phyloP scores from a whole-genome alignment of 192 early-diverging fungal genomes.

The Martensiomyces pterosporus region DNA sequence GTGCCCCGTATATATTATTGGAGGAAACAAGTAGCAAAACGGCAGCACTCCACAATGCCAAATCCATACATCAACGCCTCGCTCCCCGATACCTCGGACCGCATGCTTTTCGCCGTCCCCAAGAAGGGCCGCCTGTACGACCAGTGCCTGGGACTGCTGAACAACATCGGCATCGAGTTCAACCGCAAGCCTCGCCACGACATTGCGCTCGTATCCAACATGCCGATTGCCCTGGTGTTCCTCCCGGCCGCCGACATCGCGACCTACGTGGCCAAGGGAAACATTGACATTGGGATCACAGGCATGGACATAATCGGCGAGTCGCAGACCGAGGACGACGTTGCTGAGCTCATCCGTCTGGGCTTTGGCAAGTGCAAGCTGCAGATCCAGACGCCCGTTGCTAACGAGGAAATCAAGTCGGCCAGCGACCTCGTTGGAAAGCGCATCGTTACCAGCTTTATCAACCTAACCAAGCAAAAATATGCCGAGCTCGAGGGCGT shows the following conservation, averaged over 20 bases:
- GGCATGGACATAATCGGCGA: constrained; percentile 95
- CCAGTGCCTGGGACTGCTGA: constrained; percentile 74
- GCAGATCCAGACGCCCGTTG: constrained; percentile 84
- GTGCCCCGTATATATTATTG: too few relatives aligned
- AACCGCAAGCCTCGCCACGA: constrained; percentile 91
- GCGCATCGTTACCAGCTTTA: constrained; percentile 92
- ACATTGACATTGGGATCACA: constrained; percentile 95
- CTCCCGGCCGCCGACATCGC: constrained; percentile 94
- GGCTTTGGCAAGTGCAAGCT: constrained; percentile 95
- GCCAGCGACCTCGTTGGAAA: constrained; percentile 80
- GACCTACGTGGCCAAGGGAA: constrained; percentile 91
- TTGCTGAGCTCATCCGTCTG: constrained; percentile 63
- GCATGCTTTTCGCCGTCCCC: constrained; percentile 92
- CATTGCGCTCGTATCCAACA: constrained; percentile 92
- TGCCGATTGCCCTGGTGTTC: constrained; percentile 92
- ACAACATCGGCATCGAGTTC: constrained; percentile 94
- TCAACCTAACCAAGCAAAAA: constrained; percentile 59
- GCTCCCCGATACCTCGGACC: constrained; percentile 51
- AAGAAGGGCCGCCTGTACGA: constrained; percentile 98
- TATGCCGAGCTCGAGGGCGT: constrained; percentile 76
- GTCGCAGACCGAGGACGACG: constrained; percentile 65
- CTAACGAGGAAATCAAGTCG: constrained; percentile 28
- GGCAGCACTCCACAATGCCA: too few relatives aligned
- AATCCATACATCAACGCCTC: constrained; percentile 37
- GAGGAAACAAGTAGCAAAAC: too few relatives aligned